Evolutionary conservation across 352 stramenopile species (phyloP), one percentile per base, ranked within the genome.

Genomic region (Pythium myriotylum): DNA sequence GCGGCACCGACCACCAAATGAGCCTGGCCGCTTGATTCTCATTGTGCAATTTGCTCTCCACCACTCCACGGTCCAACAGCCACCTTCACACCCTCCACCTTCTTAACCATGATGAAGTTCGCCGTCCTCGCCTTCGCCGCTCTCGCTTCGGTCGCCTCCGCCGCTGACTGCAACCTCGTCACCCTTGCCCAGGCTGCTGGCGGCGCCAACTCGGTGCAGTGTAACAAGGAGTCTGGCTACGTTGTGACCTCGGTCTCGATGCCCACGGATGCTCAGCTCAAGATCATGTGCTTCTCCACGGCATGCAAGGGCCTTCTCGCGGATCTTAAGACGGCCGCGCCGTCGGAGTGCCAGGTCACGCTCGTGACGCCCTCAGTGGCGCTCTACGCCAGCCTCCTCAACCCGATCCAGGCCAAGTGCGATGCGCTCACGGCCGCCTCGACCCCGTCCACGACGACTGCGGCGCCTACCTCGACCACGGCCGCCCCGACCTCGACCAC

Each of bases 11-110:
- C 13, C 37, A 43, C n/a, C 13, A 16, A 43, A 16, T 57, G 43
- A 51, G 43, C 20, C 7, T 19, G n/a, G 26, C 27, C n/a, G 24
- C 33, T 20, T 17, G 1, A 40, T 37, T 22, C 22, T 59, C 51
- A 59, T 49, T 59, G 37, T 59, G 35, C 37, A 59, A 59, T 59
- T 59, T 29, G 51, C 51, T 26, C 26, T 47, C 33, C 42, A 59
- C 37, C 51, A 47, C 51, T 40, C 26, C 37, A 33, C 23, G 24
- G 24, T 39, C 35, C 51, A 54, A 43, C 37, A 43, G 17, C 20
- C 26, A 24, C 20, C 46, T 12, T 23, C 46, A 13, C 10, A 37
- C 45, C 8, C 13, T 20, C 13, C 46, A 53, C 23, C 19, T 40
- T 16, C 32, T 32, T 23, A 48, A 47, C 6, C 35, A 55, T 22